Base-by-base conservation (phyloP, 1,284 basidiomycete species). In the Erythrobasidium hasegawianum region DNA sequence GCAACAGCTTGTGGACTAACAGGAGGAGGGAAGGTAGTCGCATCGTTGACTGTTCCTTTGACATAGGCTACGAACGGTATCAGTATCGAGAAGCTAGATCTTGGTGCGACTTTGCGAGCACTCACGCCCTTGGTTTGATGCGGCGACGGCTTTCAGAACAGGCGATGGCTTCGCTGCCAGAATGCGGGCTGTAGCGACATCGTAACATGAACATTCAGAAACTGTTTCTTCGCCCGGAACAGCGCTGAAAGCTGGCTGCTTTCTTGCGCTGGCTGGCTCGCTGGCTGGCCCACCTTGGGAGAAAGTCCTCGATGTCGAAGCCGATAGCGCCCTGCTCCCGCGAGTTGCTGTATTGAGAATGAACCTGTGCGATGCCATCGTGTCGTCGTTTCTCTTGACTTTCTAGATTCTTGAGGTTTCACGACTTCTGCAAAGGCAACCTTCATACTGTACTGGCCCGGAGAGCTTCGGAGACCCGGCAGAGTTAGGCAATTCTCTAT, bases 31-130 rank as follows among this genome's bases (percentile, higher is more conserved):
- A 92, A 96, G 20, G 86, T 80, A 2, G 89, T 90, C 1, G 95
- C 90, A 77, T 98, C 95, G 81, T 98, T 98, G 73, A 94, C 93
- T 40, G 90, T 90, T 66, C 95, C 95, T 78, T 87, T 86, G 81
- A 90, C 85, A 78, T 97, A 86, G 68, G 92, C 92, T 94, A 74
- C 26, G 71, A 41, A 54, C 11, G 33, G 11, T 33, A 33, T 33
- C 11, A 33, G 33, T 33, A 33, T 11, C 33, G 33, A 47, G 14
- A 4, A n/a, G 22, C n/a, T 26, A 20, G 22, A 22, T 43, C 29
- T 26, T 20, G 52, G 39, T 47, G 39, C 27, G 5, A 22, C 8
- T 20, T 53, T 16, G 16, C 20, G 7, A 53, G 50, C 39, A 64
- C 61, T 57, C 61, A 64, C 61, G 61, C 61, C 56, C 33, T 33